Evolutionary conservation across 345 rosid genomes (phyloP).

Genomic region (Acer negundo): DNA sequence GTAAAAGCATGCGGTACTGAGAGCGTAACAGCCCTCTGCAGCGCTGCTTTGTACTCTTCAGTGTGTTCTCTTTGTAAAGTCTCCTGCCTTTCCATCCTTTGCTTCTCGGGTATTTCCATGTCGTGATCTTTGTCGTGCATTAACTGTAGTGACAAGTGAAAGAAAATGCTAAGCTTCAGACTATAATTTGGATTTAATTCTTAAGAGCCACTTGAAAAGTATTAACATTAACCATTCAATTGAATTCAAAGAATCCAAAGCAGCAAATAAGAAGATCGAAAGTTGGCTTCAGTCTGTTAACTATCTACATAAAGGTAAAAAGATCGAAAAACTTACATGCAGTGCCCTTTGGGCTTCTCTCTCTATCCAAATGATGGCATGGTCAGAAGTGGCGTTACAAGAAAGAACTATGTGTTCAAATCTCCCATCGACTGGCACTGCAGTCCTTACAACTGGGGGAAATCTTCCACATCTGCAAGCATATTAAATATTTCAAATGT

Average conservation of each 20-base stretch:
- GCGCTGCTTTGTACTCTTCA: conserved; percentile 78
- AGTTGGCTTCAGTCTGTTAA: neutral
- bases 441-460: conserved; percentile 91
- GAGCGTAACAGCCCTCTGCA: conserved; percentile 76
- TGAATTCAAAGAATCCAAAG: neutral
- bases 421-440: conserved; percentile 95
- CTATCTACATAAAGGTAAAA: neutral
- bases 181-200: neutral
- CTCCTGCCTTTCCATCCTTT: conserved; percentile 87
- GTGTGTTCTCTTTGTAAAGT: conserved; percentile 67
- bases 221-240: neutral
- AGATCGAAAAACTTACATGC: conserved; percentile 46
- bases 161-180: neutral
- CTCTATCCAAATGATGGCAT: conserved; percentile 87
- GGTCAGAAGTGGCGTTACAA: conserved; percentile 95
- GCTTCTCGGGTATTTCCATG: conserved; percentile 76
- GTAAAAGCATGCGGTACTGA: conserved; percentile 73
- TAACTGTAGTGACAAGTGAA: conserved; percentile 36
- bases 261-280: neutral
- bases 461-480: conserved; percentile 71
- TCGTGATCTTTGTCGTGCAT: conserved; percentile 69
- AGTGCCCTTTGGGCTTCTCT: conserved; percentile 84
- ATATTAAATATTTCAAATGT: conserved; percentile 2
- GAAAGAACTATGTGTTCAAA: conserved; percentile 95
- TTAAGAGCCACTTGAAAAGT: neutral